Evolutionary conservation across 1,139 yeast genomes (phyloP).

Genomic region (Cylindricascospora bacillispora): DNA sequence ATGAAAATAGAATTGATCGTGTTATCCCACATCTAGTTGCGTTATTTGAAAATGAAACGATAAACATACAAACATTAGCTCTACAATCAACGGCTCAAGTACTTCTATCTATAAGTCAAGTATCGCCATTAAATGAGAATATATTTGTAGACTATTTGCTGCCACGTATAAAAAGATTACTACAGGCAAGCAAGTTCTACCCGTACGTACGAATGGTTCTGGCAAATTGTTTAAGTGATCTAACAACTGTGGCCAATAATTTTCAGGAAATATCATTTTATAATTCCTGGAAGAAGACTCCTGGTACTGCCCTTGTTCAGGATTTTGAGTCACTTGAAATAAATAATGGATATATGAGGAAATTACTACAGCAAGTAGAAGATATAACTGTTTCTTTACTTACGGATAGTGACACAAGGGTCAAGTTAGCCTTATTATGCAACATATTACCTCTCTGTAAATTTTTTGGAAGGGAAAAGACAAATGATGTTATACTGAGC

Average conservation of each 20-base stretch:
- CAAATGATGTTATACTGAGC: conserved; percentile 78
- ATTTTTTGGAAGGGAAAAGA: conserved; percentile 74
- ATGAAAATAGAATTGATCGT: conserved; percentile 76
- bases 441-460: conserved; percentile 66
- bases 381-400: conserved; percentile 50
- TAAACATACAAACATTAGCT: conserved; percentile 49
- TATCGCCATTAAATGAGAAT: conserved; percentile 64
- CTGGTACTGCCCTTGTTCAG: conserved; percentile 3
- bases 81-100: conserved; percentile 49
- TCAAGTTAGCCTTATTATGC: conserved; percentile 54
- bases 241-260: conserved; percentile 49
- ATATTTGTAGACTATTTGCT: conserved; percentile 71
- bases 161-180: conserved; percentile 48
- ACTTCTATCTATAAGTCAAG: conserved; percentile 47
- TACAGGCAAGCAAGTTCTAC: conserved; percentile 28
- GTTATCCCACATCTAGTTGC: conserved; percentile 66
- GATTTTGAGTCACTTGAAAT: conserved; percentile 21
- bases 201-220: conserved; percentile 48
- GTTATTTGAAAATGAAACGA: conserved; percentile 38
- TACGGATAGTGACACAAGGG: conserved; percentile 55
- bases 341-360: conserved; percentile 12
- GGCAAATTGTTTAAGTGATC: conserved; percentile 59
- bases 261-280: conserved; percentile 57
- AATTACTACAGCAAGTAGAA: conserved; percentile 38
- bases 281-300: conserved; percentile 30